Percentiles rank a stretch among this genome's conserved stretches.
Evolutionary conservation across 805 yeast species (phyloP).

Genomic region (Danielozyma ontarioensis): DNA sequence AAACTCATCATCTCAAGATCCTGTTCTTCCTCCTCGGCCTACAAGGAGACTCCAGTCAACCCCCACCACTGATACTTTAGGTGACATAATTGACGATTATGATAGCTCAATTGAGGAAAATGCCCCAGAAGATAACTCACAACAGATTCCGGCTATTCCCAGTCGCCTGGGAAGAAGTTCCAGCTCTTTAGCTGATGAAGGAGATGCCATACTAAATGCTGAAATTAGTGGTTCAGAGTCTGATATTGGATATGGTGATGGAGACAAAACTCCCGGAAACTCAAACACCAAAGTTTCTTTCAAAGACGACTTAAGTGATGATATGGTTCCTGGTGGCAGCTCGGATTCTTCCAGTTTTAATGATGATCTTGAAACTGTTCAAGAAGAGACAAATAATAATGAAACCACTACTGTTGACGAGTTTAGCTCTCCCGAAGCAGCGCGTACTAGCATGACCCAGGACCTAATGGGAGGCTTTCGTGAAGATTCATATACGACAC

Average conservation of each 20-base stretch:
- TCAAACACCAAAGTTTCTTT: constrained; percentile 23
- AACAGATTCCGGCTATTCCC: too few species aligned
- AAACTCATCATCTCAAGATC: too few species aligned
- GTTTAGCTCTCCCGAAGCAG: background rate
- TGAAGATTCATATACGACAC: too few species aligned
- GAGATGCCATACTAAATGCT: constrained; percentile 1
- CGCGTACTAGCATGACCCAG: too few species aligned
- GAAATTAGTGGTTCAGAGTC: constrained; percentile 2
- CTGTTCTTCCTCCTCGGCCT: too few species aligned
- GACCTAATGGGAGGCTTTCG: too few species aligned
- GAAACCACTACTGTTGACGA: background rate
- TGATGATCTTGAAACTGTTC: constrained; percentile 27
- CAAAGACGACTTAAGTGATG: constrained; percentile 19
- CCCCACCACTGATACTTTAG: too few species aligned
- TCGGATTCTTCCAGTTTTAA: constrained; percentile 20
- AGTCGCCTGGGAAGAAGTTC: too few species aligned
- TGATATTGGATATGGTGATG: constrained; percentile 13
- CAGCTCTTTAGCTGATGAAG: constrained; percentile 1
- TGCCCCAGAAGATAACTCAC: too few species aligned
- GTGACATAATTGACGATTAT: too few species aligned
- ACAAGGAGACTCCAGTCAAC: too few species aligned
- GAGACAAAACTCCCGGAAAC: constrained; percentile 30
- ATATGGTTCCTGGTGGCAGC: constrained; percentile 4
- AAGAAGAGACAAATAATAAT: constrained; percentile 3
- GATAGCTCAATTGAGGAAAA: too few species aligned